Conservation (phyloP, 768 basidiomycete species). For the Austroboletus festivus region DNA sequence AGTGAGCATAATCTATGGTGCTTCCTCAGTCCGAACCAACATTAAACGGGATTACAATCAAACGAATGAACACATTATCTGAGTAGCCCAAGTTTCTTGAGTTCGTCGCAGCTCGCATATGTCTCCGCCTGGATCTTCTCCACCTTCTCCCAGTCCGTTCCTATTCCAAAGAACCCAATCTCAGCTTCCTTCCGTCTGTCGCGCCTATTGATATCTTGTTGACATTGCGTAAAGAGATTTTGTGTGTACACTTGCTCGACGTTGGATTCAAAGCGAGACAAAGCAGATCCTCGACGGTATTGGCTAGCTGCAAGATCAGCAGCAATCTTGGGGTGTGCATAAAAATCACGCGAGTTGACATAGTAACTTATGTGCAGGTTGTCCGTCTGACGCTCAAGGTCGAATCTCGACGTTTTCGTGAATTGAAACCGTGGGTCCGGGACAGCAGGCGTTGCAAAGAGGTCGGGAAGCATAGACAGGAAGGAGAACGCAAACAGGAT, state of each 20-base stretch:
- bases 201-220: constrained; percentile 61
- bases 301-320: constrained; percentile 57
- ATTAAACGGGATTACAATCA: constrained; percentile 4
- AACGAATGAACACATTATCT: constrained; percentile 29
- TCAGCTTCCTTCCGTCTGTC: constrained; percentile 72
- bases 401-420: constrained; percentile 53
- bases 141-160: constrained; percentile 91
- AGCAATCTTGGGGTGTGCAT: constrained; percentile 71
- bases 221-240: constrained; percentile 68
- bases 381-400: constrained; percentile 67
- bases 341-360: constrained; percentile 75
- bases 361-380: constrained; percentile 76
- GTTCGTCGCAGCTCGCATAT: constrained; percentile 73
- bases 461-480: constrained; percentile 71
- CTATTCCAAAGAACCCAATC: constrained; percentile 85
- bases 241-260: constrained; percentile 77
- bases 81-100: constrained; percentile 60
- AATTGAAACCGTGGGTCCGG: constrained; percentile 85
- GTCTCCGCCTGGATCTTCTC: constrained; percentile 65
- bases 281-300: constrained; percentile 29
- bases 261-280: constrained; percentile 65
- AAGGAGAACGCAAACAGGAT: constrained; percentile 83
- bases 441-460: constrained; percentile 62
- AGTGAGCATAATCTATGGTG: constrained; percentile 12
- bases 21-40: constrained; percentile 5